These are phyloP conservation scores for Zasmidium cellare DNA, from an alignment of 2,329 filamentous ascomycete species.

Conservation along the genomic window DNA sequence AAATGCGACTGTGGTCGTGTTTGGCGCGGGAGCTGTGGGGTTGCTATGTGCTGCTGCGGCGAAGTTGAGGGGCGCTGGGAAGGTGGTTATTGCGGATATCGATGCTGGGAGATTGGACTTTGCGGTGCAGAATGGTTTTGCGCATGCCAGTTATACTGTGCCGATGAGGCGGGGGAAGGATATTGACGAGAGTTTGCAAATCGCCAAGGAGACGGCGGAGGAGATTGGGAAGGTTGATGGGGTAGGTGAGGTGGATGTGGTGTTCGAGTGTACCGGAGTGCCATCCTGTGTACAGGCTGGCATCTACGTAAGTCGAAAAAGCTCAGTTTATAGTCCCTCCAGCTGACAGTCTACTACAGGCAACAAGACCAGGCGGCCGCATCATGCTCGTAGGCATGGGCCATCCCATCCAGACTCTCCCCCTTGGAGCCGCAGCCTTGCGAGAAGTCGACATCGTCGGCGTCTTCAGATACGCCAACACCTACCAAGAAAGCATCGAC, in stretches of 20 bases:
- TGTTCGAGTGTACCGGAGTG: slow-evolving; percentile 77
- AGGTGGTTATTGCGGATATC: slow-evolving; percentile 62
- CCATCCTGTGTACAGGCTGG: slow-evolving; percentile 72
- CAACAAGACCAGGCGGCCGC: slow-evolving; percentile 68
- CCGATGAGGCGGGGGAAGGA: slow-evolving; percentile 48
- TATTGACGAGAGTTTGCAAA: slow-evolving; percentile 55
- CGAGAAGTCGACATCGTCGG: slow-evolving; percentile 77
- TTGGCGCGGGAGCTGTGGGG: slow-evolving; percentile 63
- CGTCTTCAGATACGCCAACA: slow-evolving; percentile 76
- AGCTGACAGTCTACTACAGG: slow-evolving; percentile 28
- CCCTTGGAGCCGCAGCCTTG: slow-evolving; percentile 69
- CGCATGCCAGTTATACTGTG: slow-evolving; percentile 47
- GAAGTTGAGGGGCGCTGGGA: slow-evolving; percentile 53
- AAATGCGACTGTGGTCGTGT: slow-evolving; percentile 55
- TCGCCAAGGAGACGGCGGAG: slow-evolving; percentile 52
- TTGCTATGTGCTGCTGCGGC: slow-evolving; percentile 59
- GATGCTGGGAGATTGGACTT: slow-evolving; percentile 58
- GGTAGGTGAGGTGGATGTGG: slow-evolving; percentile 62
- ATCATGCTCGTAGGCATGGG: slow-evolving; percentile 80
- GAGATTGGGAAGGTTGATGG: slow-evolving; percentile 41
- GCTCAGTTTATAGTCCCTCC: too few relatives aligned
- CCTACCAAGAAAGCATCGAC: slow-evolving; percentile 69
- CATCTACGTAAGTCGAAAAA: slow-evolving; percentile 57
- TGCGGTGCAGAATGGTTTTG: slow-evolving; percentile 52
- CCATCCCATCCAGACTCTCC: slow-evolving; percentile 71